A percentile compares a stretch with the other conserved stretches of the same genome.
Evolutionary conservation across 768 basidiomycete species (phyloP).

Genomic region (Tricholoma sp.): DNA sequence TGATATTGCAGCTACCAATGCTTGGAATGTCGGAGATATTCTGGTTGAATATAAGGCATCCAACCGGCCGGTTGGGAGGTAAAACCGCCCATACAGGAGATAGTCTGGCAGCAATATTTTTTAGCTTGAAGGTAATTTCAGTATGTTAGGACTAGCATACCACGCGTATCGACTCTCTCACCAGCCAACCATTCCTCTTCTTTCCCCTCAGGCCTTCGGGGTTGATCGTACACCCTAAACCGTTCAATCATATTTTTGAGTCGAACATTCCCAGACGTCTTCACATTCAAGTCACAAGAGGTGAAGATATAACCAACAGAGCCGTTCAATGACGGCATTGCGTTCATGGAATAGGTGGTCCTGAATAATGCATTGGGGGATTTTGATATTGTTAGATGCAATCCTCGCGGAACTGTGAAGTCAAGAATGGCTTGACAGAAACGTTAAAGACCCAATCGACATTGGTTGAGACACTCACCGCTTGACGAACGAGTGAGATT

Average conservation of each 20-base stretch:
- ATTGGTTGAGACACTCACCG: constrained; percentile 43
- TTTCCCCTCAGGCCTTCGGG: constrained; percentile 70
- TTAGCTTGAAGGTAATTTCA: constrained; percentile 13
- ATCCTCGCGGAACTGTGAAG: constrained; percentile 79
- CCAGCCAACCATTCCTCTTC: constrained; percentile 83
- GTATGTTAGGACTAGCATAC: constrained; percentile 35
- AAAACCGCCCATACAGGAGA: constrained; percentile 86
- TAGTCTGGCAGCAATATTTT: constrained; percentile 55
- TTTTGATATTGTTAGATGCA: constrained; percentile 79
- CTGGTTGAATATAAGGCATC: constrained; percentile 88
- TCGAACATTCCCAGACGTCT: constrained; percentile 61
- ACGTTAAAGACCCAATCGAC: constrained; percentile 6
- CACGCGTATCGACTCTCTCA: constrained; percentile 67
- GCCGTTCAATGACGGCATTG: constrained; percentile 88
- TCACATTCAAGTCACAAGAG: constrained; percentile 74
- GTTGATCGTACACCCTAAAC: constrained; percentile 80
- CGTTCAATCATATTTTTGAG: constrained; percentile 90
- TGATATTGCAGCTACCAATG: constrained; percentile 81
- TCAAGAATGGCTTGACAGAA: constrained; percentile 72
- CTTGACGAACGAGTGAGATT: constrained; percentile 87
- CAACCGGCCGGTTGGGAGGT: constrained; percentile 82
- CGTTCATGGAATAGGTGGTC: constrained; percentile 89
- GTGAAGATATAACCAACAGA: constrained; percentile 93
- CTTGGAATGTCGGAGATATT: constrained; percentile 72
- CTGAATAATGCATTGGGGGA: constrained; percentile 85